These are phyloP conservation scores for maize (Zea mays) DNA, from an alignment of 176 grass and related monocot genomes.

Conservation along the genomic window DNA sequence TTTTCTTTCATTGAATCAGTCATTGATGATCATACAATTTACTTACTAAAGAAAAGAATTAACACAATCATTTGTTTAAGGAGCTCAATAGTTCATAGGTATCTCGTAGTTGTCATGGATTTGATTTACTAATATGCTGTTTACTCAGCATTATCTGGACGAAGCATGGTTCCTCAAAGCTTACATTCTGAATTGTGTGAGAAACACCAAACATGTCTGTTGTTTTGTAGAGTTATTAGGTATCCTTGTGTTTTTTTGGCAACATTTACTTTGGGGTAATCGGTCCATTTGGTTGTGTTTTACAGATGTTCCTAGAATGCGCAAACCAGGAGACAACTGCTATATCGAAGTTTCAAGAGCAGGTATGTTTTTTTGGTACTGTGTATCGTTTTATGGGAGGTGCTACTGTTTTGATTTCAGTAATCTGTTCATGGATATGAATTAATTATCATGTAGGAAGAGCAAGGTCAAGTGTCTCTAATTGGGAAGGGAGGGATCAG, in stretches of 20 bases:
- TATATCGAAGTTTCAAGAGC: constrained; percentile 85
- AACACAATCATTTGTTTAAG: constrained; percentile 6
- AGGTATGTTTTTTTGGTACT: constrained; percentile 59
- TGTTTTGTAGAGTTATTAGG: constrained; percentile 3
- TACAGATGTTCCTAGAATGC: constrained; percentile 70
- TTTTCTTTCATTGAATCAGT: constrained; percentile 13
- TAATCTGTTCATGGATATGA: constrained; percentile 35
- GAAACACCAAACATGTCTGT: background rate
- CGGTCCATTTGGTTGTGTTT: constrained; percentile 19
- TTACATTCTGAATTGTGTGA: constrained; percentile 15
- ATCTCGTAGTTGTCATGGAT: background rate
- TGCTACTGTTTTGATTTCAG: constrained; percentile 26
- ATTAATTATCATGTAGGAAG: constrained; percentile 53
- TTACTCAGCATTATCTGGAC: constrained; percentile 1
- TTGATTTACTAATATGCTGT: constrained; percentile 11
- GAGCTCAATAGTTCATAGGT: constrained; percentile 6
- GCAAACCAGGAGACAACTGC: constrained; percentile 73
- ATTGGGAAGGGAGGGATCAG: constrained; percentile 69
- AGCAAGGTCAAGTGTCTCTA: constrained; percentile 69
- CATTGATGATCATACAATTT: constrained; percentile 3
- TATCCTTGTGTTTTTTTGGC: background rate
- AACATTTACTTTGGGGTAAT: constrained; percentile 11
- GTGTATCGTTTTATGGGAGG: background rate
- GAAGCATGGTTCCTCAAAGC: background rate
- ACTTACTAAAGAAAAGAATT: background rate